Conservation (phyloP, 345 rosid genomes). For the Eucalyptus fibrosa region DNA sequence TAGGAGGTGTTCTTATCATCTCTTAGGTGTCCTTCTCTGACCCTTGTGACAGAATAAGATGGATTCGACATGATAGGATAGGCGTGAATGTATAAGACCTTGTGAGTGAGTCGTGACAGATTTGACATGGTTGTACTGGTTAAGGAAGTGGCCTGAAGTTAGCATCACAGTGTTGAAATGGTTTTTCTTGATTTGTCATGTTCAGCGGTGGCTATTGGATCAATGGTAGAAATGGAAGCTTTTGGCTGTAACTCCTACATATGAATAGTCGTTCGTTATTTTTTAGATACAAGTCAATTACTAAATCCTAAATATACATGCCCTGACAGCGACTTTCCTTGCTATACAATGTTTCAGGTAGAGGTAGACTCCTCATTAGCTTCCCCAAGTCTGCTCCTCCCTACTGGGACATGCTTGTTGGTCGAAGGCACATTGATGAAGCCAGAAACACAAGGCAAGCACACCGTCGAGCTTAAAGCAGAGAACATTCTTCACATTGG, state of each 20-base stretch:
- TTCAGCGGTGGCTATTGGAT: neutral
- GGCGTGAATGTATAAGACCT: neutral
- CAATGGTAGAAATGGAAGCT: neutral
- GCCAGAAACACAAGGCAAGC: slow-evolving; percentile 14
- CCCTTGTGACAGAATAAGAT: neutral
- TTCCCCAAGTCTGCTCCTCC: slow-evolving; percentile 27
- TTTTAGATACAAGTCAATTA: neutral
- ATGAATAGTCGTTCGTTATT: neutral
- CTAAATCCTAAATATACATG: neutral
- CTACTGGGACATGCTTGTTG: slow-evolving; percentile 58
- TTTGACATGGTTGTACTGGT: neutral
- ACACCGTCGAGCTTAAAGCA: slow-evolving; percentile 41
- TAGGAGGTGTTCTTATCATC: neutral
- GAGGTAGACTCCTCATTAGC: slow-evolving; percentile 44
- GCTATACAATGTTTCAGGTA: slow-evolving; percentile 23
- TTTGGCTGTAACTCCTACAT: neutral
- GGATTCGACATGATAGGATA: neutral
- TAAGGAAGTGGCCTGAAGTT: neutral
- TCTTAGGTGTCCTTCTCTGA: neutral
- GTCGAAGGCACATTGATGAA: slow-evolving; percentile 47
- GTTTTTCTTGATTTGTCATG: neutral
- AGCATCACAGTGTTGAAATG: neutral
- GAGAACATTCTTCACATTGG: slow-evolving; percentile 78
- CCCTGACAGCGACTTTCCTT: neutral
- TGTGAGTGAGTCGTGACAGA: neutral